phyloP scores from a whole-genome alignment of 2,329 filamentous ascomycete species.

The Rutstroemia sp. region DNA sequence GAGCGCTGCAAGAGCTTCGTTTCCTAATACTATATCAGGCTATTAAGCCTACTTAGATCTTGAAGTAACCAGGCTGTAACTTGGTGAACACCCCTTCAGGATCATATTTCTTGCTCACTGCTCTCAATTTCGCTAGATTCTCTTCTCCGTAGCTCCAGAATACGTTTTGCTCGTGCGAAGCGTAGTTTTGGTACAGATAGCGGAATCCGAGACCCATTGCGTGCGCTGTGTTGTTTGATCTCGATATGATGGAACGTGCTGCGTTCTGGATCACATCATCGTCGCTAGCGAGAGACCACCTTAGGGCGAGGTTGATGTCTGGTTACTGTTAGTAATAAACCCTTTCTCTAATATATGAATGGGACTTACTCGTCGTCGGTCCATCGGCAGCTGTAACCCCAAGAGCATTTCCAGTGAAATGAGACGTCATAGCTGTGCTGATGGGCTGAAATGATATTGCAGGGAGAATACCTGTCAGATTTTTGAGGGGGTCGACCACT shows the following conservation, averaged over 20 bases:
- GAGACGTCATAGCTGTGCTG: slow-evolving; percentile 13
- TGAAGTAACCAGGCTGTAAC: not conserved
- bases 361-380: slow-evolving; percentile 9
- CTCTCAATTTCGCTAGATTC: not conserved
- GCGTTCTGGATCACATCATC: not conserved
- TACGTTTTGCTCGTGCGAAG: not conserved
- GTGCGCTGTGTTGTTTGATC: not conserved
- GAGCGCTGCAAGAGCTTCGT: not conserved
- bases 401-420: slow-evolving; percentile 20
- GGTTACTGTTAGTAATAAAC: not conserved
- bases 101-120: not conserved
- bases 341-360: no score
- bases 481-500: slow-evolving; percentile 10
- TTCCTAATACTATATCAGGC: not conserved
- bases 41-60: not conserved
- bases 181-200: slow-evolving; percentile 9
- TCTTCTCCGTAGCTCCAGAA: not conserved
- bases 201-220: not conserved
- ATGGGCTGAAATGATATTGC: slow-evolving; percentile 17
- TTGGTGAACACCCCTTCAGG: not conserved
- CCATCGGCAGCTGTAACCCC: slow-evolving; percentile 14
- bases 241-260: not conserved
- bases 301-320: not conserved
- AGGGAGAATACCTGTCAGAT: slow-evolving; percentile 13
- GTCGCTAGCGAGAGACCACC: not conserved